Evolutionary conservation across 805 yeast genomes (phyloP).

Genomic region (Pichia membranifaciens): DNA sequence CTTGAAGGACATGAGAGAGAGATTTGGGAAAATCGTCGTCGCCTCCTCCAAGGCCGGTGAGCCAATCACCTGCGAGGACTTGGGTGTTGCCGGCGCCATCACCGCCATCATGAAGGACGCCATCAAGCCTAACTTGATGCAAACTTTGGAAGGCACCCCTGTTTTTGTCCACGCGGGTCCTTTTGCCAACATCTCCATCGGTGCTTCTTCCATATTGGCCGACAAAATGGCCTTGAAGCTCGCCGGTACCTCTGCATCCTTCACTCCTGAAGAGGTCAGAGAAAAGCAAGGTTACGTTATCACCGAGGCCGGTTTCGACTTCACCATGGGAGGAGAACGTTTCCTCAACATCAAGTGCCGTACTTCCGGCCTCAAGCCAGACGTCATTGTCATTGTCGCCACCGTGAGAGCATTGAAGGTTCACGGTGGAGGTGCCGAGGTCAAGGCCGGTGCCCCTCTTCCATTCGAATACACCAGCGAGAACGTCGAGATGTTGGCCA

Average conservation of each 20-base stretch:
- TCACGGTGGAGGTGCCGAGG: constrained; percentile 97
- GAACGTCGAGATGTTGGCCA: constrained; percentile 67
- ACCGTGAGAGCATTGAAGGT: constrained; percentile 95
- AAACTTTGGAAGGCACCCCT: constrained; percentile 95
- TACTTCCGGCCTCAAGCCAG: constrained; percentile 81
- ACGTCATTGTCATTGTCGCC: constrained; percentile 89
- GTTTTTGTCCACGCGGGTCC: constrained; percentile 98
- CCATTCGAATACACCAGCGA: constrained; percentile 79
- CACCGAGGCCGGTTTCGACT: constrained; percentile 98
- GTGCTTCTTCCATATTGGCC: constrained; percentile 92
- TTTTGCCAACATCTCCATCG: constrained; percentile 94
- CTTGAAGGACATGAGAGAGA: constrained; percentile 74
- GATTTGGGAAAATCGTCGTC: constrained; percentile 86
- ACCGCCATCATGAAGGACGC: constrained; percentile 95
- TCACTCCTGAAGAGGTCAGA: constrained; percentile 29
- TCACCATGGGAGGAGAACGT: constrained; percentile 99
- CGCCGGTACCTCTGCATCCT: constrained; percentile 56
- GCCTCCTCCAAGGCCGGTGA: constrained; percentile 70
- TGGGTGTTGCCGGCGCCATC: constrained; percentile 93
- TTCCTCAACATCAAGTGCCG: constrained; percentile 95
- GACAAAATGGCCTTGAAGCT: constrained; percentile 89
- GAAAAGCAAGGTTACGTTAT: constrained; percentile 75
- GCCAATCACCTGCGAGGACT: constrained; percentile 89
- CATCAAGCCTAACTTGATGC: constrained; percentile 94
- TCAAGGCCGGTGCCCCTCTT: constrained; percentile 84